These are phyloP conservation scores for Rozella allomycis DNA, from an alignment of 371 early-diverging fungal genomes.

Conservation along the genomic window DNA sequence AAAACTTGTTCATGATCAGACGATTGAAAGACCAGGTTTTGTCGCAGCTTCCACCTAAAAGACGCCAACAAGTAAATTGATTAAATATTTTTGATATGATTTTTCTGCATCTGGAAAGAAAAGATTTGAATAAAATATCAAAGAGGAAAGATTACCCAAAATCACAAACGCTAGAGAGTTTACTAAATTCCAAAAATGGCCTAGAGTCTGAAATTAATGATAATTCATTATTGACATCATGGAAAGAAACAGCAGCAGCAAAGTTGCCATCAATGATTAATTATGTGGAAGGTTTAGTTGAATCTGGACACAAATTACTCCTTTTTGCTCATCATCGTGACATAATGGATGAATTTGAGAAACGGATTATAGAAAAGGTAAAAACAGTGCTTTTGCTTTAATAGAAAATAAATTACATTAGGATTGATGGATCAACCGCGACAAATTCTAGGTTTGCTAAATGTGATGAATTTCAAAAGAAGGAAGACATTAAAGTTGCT, in stretches of 20 bases:
- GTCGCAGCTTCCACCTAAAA: constrained; percentile 18
- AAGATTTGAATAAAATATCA: too few relatives aligned
- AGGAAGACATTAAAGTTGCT: constrained; percentile 16
- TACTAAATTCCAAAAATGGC: too few relatives aligned
- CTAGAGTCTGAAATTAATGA: neutral
- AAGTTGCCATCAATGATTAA: constrained; percentile 21
- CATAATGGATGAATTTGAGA: constrained; percentile 17
- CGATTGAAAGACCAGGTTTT: constrained; percentile 29
- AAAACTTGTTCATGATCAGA: constrained; percentile 29
- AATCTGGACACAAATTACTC: constrained; percentile 24
- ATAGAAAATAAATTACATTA: constrained; percentile 16
- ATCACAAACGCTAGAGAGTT: too few relatives aligned
- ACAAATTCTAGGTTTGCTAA: constrained; percentile 8
- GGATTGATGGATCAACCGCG: constrained; percentile 33
- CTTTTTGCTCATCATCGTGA: constrained; percentile 36
- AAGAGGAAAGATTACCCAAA: too few relatives aligned
- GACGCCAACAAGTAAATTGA: constrained; percentile 9
- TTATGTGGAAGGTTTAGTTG: constrained; percentile 22
- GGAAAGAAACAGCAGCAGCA: constrained; percentile 10
- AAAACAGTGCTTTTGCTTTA: constrained; percentile 3
- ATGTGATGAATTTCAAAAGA: constrained; percentile 19
- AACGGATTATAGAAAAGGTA: constrained; percentile 5
- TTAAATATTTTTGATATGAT: neutral
- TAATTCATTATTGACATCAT: neutral
- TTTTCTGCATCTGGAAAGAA: too few relatives aligned